Evolutionary conservation across 345 rosid species (phyloP), one percentile per base, ranked within the genome.

Genomic region (Eucalyptus tenuipes): DNA sequence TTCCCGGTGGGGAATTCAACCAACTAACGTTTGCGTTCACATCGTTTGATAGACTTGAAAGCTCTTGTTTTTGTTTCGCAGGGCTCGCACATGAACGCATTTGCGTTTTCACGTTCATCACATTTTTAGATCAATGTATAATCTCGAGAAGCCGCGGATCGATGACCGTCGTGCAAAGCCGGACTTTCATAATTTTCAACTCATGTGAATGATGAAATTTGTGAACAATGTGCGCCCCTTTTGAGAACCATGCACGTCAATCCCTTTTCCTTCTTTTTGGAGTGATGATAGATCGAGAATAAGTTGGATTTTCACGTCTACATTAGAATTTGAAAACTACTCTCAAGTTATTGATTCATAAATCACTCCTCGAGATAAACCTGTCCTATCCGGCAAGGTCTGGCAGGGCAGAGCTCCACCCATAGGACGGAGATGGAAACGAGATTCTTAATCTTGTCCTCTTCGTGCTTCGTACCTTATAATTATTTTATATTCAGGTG

Each of bases 311-410:
- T 55, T 55, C 61, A 18, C 2, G 61, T 24, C 1, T 25, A 1
- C 61, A 55, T 55, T 24, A 55, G 6, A 55, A 55, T 24, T 55
- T 55, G 6, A 25, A 55, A 55, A 55, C 13, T n/a, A 55, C 29
- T 55, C 2, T 55, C 1, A 3, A 55, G 29, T 55, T 55, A 10
- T 0, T 1, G 6, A 24, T 22, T 12, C 4, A 5, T 27, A 2
- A 61, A 27, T 29, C 1, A 3, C 8, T 10, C 15, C 8, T 61
- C 68, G 6, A 61, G n/a, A 27, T 59, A 27, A 25, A 59, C 13
- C 2, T 24, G 0, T 22, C 29, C 61, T 22, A 24, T 24, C 1
- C 0, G 1, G 0, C 0, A 55, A 10, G 29, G 61, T 22, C 9
- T 25, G 61, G 11, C 24, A 55, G 6, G 61, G 61, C 61, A 55